Conservation (phyloP, 371 early-diverging fungal genomes). For the Saksenaea vasiformis region DNA sequence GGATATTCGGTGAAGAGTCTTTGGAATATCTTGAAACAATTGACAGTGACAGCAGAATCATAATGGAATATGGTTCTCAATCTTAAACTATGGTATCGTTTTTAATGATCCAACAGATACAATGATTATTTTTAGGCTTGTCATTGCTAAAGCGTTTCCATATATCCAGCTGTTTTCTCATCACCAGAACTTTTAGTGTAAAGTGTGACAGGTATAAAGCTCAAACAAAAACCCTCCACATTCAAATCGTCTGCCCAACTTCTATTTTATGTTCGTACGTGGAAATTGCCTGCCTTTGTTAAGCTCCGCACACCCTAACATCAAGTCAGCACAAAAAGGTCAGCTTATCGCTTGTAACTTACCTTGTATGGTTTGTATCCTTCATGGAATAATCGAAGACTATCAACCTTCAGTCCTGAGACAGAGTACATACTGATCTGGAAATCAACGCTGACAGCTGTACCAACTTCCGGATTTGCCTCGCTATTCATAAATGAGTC, state of each 20-base stretch:
- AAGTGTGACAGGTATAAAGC: background rate
- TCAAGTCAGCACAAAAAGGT: background rate
- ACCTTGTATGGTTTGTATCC: conserved; percentile 84
- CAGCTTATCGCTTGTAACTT: background rate
- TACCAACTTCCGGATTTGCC: conserved; percentile 53
- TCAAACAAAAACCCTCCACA: background rate
- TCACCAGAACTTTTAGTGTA: too few relatives aligned
- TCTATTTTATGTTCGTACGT: conserved; percentile 60
- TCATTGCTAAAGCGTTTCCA: too few relatives aligned
- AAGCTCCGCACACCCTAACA: conserved; percentile 69
- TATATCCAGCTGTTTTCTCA: too few relatives aligned
- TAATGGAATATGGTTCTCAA: too few relatives aligned
- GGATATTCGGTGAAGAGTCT: too few relatives aligned
- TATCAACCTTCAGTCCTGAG: conserved; percentile 78
- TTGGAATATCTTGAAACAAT: too few relatives aligned
- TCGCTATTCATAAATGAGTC: conserved; percentile 33
- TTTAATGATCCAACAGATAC: too few relatives aligned
- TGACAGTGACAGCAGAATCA: too few relatives aligned
- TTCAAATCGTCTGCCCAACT: background rate
- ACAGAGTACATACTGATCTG: conserved; percentile 73
- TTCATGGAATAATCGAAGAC: conserved; percentile 75
- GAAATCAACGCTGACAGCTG: conserved; percentile 69
- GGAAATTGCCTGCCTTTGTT: conserved; percentile 76
- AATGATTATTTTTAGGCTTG: too few relatives aligned
- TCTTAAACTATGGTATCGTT: too few relatives aligned